phyloP scores from a whole-genome alignment of 2,329 filamentous ascomycete genomes.

The Monosporascus sp. region DNA sequence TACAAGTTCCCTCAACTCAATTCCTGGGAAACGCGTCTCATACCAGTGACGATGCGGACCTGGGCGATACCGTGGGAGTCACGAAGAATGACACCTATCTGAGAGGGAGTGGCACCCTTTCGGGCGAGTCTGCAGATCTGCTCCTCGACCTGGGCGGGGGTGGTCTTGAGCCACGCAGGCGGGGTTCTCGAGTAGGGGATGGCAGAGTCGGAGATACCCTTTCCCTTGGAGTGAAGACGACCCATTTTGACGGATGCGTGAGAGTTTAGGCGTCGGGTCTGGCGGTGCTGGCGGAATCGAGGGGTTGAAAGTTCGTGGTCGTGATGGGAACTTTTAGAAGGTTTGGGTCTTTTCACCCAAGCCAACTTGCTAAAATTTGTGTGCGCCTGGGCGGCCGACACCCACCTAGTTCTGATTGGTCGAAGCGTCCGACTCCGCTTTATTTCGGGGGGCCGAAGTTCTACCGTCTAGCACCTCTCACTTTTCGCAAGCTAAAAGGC shows the following conservation, averaged over 20 bases:
- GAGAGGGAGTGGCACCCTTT: constrained; percentile 97
- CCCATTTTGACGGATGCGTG: constrained; percentile 64
- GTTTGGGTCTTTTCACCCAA: constrained; percentile 15
- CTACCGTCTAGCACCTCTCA: constrained; percentile 2
- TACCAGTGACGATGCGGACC: constrained; percentile 96
- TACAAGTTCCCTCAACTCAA: constrained; percentile 11
- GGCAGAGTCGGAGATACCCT: constrained; percentile 95
- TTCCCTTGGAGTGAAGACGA: constrained; percentile 98
- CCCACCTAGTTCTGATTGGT: neutral
- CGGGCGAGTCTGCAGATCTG: constrained; percentile 99
- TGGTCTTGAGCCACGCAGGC: constrained; percentile 97
- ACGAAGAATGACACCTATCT: constrained; percentile 98
- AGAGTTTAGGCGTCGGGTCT: constrained; percentile 16
- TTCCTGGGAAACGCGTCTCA: constrained; percentile 26
- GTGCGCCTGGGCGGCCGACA: constrained; percentile 5
- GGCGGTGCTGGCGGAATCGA: constrained; percentile 16
- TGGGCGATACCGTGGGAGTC: constrained; percentile 98
- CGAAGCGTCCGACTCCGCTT: neutral
- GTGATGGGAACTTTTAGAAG: constrained; percentile 13
- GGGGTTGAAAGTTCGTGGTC: constrained; percentile 7
- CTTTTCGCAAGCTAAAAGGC: neutral
- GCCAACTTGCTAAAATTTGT: constrained; percentile 13
- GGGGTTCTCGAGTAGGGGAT: constrained; percentile 93
- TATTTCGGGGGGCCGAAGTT: neutral
- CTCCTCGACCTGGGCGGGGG: constrained; percentile 95